A percentile compares a stretch with the other conserved stretches of the same genome.
Conservation (phyloP, 2,329 filamentous ascomycete species). For the Dryadomyces sulphureus region DNA sequence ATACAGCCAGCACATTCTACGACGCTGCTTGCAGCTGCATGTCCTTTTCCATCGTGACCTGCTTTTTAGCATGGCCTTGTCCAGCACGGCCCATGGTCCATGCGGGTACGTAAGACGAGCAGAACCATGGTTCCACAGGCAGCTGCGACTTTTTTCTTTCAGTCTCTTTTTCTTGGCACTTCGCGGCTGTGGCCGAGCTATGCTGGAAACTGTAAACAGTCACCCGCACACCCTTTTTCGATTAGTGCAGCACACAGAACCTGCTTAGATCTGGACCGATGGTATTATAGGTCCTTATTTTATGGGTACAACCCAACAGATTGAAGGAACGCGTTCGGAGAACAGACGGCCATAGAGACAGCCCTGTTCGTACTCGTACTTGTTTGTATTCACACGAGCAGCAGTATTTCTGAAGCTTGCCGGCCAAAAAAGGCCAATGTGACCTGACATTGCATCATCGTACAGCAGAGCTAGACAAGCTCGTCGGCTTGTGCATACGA, state of each 20-base stretch:
- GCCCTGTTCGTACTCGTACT: not conserved
- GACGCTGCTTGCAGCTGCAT: too few species aligned
- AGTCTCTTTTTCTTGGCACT: not conserved
- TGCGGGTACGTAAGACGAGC: too few species aligned
- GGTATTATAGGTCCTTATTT: not conserved
- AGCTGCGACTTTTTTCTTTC: too few species aligned
- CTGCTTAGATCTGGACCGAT: not conserved
- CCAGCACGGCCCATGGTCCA: too few species aligned
- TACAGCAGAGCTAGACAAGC: not conserved
- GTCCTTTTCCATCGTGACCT: too few species aligned
- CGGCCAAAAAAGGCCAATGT: not conserved
- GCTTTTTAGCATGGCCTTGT: too few species aligned
- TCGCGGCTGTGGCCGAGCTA: not conserved
- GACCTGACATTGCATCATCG: conserved; percentile 1
- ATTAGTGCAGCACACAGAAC: not conserved
- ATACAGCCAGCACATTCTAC: not conserved
- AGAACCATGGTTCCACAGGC: too few species aligned
- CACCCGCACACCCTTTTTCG: not conserved
- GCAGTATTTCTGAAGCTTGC: not conserved
- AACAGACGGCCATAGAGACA: too few species aligned
- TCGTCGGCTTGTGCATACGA: not conserved
- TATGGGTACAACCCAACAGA: not conserved
- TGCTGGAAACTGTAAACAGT: too few species aligned
- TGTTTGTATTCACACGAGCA: not conserved
- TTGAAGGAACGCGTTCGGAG: too few species aligned